Base-by-base conservation (phyloP, 148 eudicot species). In the Persicaria tinctoria region DNA sequence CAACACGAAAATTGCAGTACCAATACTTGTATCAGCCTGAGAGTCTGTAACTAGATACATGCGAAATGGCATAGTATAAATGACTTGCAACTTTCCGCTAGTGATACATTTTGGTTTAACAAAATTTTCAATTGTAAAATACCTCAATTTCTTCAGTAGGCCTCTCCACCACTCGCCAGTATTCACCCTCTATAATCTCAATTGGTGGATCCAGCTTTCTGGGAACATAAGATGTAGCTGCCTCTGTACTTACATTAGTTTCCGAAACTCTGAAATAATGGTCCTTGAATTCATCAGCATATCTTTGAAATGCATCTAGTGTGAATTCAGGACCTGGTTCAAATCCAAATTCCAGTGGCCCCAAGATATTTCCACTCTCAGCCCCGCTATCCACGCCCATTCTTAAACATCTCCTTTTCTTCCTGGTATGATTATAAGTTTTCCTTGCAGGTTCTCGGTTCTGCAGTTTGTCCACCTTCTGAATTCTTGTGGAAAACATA, bases 91-190 rank as follows among this genome's bases (percentile, higher is more conserved):
- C 68, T 62, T 8, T 62, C 45, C 3, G 11, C 20, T 62, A 44
- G 45, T 62, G 9, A 27, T 62, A 62, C 11, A 10, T n/a, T 45
- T 63, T 45, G 32, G 41, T 32, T 13, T 66, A 13, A 44, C 3
- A 0, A 66, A 41, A 44, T 41, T 5, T 20, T 41, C 14, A 9
- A 66, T 66, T 2, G 9, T 71, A 62, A 53, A 76, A 54, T 81
- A 92, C 99, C 99, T 96, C 99, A 72, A 96, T 89, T 85, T 96
- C 97, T 81, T 90, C 97, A 11, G 99, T 92, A 46, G 99, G 97
- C 78, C 81, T 88, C 87, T 96, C 97, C 41, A 96, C 96, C 82
- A 96, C 87, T 78, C 99, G 84, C 99, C 99, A 96, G 82, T 92
- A 96, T 82, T 92, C 99, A 71, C 99, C 97, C 86, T 96, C 99